Evolutionary conservation across 108 stramenopile genomes (phyloP).

Genomic region (Epipyxis sp.): DNA sequence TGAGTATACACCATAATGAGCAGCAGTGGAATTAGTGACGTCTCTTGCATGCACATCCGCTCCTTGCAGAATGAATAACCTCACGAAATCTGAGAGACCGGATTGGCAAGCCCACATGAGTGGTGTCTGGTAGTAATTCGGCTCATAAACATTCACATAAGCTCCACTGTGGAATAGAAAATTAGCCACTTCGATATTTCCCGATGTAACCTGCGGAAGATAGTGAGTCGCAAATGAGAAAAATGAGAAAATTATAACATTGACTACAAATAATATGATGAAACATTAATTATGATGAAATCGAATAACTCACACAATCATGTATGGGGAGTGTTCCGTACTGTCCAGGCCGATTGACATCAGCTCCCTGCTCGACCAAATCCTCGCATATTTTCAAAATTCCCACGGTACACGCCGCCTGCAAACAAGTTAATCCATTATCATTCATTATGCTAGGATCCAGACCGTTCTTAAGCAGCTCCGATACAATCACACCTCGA

Average conservation of each 20-base stretch:
- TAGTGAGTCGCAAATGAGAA: too few species aligned
- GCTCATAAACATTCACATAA: background rate
- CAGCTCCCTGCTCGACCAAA: slow-evolving; percentile 16
- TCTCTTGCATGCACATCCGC: background rate
- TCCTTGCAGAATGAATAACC: background rate
- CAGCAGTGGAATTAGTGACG: background rate
- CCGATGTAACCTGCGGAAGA: too few species aligned
- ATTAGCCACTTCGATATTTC: slow-evolving; percentile 10
- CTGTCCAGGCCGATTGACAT: background rate
- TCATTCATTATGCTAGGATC: background rate
- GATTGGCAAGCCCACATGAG: slow-evolving; percentile 4
- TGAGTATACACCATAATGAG: too few species aligned
- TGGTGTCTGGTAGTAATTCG: slow-evolving; percentile 2
- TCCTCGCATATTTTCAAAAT: background rate
- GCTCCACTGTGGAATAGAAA: background rate
- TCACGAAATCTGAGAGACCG: background rate
- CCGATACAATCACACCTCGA: background rate
- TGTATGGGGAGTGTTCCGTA: slow-evolving; percentile 4
- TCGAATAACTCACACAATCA: slow-evolving; percentile 1
- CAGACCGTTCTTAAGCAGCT: background rate
- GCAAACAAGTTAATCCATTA: slow-evolving; percentile 20
- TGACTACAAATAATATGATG: too few species aligned
- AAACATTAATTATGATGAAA: too few species aligned
- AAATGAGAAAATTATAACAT: too few species aligned
- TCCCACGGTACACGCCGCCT: background rate